Percentiles rank a stretch among this genome's conserved stretches.
These are phyloP conservation scores for Vigna radiata DNA, from an alignment of 306 rosid species.

Conservation along the genomic window DNA sequence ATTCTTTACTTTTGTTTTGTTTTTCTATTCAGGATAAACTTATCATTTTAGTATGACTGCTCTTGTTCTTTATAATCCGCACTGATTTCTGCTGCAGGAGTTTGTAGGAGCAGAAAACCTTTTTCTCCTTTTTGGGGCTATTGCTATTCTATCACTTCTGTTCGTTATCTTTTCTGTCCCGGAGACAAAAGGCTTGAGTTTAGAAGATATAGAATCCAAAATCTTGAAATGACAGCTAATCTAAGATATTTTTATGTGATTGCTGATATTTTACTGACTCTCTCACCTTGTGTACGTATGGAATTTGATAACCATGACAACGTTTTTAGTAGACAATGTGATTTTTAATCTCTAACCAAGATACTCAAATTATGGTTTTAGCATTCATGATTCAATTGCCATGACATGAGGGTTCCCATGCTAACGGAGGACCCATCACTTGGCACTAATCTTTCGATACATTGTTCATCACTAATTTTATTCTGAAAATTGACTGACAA, in stretches of 20 bases:
- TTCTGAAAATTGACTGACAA: not conserved
- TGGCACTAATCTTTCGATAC: not conserved
- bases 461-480: not conserved
- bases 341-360: constrained; percentile 29
- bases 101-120: constrained; percentile 93
- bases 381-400: constrained; percentile 11
- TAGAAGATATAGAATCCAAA: constrained; percentile 93
- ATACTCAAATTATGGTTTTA: constrained; percentile 37
- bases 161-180: constrained; percentile 72
- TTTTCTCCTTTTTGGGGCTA: constrained; percentile 87
- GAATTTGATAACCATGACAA: constrained; percentile 20
- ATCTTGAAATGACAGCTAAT: constrained; percentile 67
- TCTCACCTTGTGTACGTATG: constrained; percentile 19
- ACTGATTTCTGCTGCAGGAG: constrained; percentile 65
- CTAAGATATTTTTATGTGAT: constrained; percentile 34
- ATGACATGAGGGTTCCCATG: not conserved
- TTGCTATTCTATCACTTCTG: constrained; percentile 74
- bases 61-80: constrained; percentile 32
- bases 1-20: constrained; percentile 26
- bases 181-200: constrained; percentile 94
- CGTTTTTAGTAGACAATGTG: not conserved
- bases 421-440: constrained; percentile 5
- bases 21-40: constrained; percentile 29
- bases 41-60: constrained; percentile 18
- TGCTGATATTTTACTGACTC: constrained; percentile 32